phyloP scores from a whole-genome alignment of 2,329 filamentous ascomycete species.

The Diaporthe amygdali region DNA sequence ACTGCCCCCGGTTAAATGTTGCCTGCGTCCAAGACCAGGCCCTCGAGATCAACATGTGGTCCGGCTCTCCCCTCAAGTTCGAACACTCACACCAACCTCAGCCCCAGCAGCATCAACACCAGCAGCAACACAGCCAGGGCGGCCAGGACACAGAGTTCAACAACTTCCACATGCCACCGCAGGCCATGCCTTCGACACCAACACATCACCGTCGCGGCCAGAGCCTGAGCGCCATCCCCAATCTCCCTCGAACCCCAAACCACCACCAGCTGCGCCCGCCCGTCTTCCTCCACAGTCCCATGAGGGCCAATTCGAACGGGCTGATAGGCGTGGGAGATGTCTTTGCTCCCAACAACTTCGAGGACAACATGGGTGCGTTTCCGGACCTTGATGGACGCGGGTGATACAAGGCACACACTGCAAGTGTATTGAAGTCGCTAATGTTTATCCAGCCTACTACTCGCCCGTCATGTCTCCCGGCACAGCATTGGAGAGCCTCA shows the following conservation, averaged over 20 bases:
- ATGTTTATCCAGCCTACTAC: slow-evolving; percentile 21
- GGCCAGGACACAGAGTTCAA: slow-evolving; percentile 23
- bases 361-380: slow-evolving; percentile 26
- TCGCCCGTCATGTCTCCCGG: slow-evolving; percentile 23
- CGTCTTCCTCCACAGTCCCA: slow-evolving; percentile 26
- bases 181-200: slow-evolving; percentile 24
- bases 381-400: background rate
- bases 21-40: background rate
- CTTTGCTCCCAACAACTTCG: slow-evolving; percentile 16
- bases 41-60: slow-evolving; percentile 22
- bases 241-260: slow-evolving; percentile 24
- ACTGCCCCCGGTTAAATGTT: background rate
- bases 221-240: slow-evolving; percentile 20
- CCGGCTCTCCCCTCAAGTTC: slow-evolving; percentile 24
- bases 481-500: slow-evolving; percentile 23
- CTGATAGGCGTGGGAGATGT: slow-evolving; percentile 25
- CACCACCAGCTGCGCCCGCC: slow-evolving; percentile 21
- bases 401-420: background rate
- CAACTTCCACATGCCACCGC: slow-evolving; percentile 23
- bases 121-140: background rate
- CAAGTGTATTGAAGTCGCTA: background rate
- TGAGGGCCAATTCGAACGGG: slow-evolving; percentile 20
- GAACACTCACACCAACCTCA: slow-evolving; percentile 24
- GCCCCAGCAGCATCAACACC: background rate
- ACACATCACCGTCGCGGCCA: slow-evolving; percentile 25